A percentile compares a stretch with the other conserved stretches of the same genome.
Conservation (phyloP, 2,329 filamentous ascomycete genomes). For the Helotiales sp. region DNA sequence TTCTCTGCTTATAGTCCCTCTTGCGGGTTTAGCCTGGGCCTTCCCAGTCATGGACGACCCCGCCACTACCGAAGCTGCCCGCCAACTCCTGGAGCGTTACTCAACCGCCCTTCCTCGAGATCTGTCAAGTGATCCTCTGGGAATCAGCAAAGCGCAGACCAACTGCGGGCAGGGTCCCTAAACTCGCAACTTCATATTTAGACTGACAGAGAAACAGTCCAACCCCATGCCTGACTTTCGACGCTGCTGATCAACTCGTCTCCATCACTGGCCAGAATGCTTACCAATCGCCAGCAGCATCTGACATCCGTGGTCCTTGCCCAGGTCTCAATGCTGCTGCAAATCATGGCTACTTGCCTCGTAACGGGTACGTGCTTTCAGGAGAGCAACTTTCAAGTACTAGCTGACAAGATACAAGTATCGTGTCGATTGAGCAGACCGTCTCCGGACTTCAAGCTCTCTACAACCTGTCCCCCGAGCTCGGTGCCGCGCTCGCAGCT, state of each 20-base stretch:
- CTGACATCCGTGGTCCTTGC: constrained; percentile 10
- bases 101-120: not conserved
- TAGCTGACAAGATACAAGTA: not conserved
- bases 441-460: not conserved
- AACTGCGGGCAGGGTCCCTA: constrained; percentile 2
- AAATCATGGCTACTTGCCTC: constrained; percentile 39
- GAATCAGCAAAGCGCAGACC: constrained; percentile 2
- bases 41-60: constrained; percentile 7
- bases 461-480: too few relatives aligned
- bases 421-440: constrained; percentile 3
- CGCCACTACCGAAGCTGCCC: constrained; percentile 1
- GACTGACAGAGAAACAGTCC: not conserved
- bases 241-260: constrained; percentile 5
- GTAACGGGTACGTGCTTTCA: too few relatives aligned
- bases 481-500: not conserved
- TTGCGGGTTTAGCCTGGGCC: not conserved
- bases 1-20: not conserved
- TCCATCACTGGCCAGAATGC: constrained; percentile 7
- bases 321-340: constrained; percentile 39
- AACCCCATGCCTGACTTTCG: constrained; percentile 3
- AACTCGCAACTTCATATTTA: not conserved
- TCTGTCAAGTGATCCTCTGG: constrained; percentile 1
- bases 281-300: constrained; percentile 2
- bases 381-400: not conserved
- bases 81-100: not conserved